Evolutionary conservation across 140 eudicot genomes (phyloP).

Genomic region (Anethum foeniculum): DNA sequence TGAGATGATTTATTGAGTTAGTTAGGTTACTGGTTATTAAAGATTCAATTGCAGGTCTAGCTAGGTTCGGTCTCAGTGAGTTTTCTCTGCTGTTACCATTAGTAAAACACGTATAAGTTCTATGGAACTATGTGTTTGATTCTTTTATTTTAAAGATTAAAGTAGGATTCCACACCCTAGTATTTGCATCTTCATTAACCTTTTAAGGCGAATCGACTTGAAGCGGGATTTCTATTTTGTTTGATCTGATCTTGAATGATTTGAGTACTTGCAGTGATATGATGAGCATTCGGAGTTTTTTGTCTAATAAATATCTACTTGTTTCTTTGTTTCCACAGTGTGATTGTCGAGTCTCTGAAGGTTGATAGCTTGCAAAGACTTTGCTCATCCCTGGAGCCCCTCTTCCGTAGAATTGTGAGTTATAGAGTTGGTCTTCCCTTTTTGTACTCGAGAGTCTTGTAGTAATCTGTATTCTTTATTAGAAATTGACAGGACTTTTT

Average conservation of each 20-base stretch:
- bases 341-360: conserved; percentile 60
- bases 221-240: neutral
- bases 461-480: too few species aligned
- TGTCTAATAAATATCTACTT: neutral
- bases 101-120: neutral
- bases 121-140: neutral
- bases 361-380: conserved; percentile 63
- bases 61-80: neutral
- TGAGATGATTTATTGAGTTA: neutral
- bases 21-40: neutral
- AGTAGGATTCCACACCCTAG: neutral
- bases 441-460: neutral
- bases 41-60: neutral
- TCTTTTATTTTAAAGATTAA: neutral
- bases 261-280: neutral
- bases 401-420: conserved; percentile 60
- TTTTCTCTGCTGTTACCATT: neutral
- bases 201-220: neutral
- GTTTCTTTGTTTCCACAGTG: conserved; percentile 28
- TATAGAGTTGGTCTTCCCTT: neutral
- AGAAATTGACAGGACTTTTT: too few species aligned
- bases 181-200: neutral
- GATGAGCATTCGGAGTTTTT: neutral
- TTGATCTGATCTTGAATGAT: neutral
- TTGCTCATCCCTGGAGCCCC: conserved; percentile 57